phyloP scores from a whole-genome alignment of 164 flowering plant species.

The Cinnamomum micranthum region DNA sequence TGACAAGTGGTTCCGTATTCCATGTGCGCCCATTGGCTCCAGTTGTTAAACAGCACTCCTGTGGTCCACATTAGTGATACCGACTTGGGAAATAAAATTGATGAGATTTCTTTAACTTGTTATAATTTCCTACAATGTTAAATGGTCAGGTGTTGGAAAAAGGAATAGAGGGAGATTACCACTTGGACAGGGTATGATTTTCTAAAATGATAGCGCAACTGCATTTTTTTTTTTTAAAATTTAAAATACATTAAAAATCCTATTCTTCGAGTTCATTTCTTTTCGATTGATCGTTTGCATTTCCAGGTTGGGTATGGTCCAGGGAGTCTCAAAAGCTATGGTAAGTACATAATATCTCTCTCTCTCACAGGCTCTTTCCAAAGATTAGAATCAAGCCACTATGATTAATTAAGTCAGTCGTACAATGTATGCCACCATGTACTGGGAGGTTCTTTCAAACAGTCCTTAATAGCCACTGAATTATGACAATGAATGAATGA shows the following conservation, averaged over 20 bases:
- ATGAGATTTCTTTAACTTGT: not conserved
- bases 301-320: constrained; percentile 29
- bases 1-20: not conserved
- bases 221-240: not conserved
- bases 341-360: constrained; percentile 21
- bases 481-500: too few relatives aligned
- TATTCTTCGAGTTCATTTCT: not conserved
- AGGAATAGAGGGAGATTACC: constrained; percentile 14
- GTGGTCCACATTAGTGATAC: not conserved
- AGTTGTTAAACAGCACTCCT: not conserved
- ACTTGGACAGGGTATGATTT: constrained; percentile 20
- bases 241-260: not conserved
- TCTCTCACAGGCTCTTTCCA: too few relatives aligned
- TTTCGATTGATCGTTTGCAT: not conserved
- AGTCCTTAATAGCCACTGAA: too few relatives aligned
- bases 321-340: constrained; percentile 33
- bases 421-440: not conserved
- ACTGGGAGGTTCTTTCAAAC: too few relatives aligned
- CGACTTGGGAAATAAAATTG: not conserved
- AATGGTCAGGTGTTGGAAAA: constrained; percentile 24
- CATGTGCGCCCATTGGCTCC: not conserved
- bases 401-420: not conserved
- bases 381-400: too few relatives aligned
- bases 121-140: not conserved
- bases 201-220: too few relatives aligned